These are phyloP conservation scores for Logfia minima DNA, from an alignment of 129 eudicot genomes.

Conservation along the genomic window DNA sequence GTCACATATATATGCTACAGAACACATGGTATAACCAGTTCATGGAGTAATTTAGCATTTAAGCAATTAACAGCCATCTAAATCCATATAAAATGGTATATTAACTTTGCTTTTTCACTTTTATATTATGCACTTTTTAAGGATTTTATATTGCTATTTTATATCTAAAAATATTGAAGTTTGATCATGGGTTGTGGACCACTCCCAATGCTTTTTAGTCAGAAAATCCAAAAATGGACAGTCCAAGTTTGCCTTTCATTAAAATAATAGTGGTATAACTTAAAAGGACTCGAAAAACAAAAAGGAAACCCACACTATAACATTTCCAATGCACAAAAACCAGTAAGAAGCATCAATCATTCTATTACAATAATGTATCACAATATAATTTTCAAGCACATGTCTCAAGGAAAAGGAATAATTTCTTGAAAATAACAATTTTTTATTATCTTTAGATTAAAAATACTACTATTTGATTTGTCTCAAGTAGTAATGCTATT, in stretches of 20 bases:
- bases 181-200: conserved; percentile 18
- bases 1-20: neutral
- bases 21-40: neutral
- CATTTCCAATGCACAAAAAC: conserved; percentile 24
- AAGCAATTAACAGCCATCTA: neutral
- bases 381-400: conserved; percentile 17
- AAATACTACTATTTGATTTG: neutral
- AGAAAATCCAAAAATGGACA: conserved; percentile 6
- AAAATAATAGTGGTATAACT: neutral
- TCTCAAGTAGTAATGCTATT: neutral
- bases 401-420: conserved; percentile 32
- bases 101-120: neutral
- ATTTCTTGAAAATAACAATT: conserved; percentile 16
- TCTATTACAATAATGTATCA: conserved; percentile 1
- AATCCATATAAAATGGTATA: neutral
- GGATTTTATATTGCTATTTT: neutral
- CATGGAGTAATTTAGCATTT: too few species aligned
- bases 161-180: neutral
- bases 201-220: conserved; percentile 16
- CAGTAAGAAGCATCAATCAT: conserved; percentile 33
- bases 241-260: conserved; percentile 21
- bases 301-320: conserved; percentile 20
- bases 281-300: conserved; percentile 22
- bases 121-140: neutral
- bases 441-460: conserved; percentile 5